A percentile compares a stretch with the other conserved stretches of the same genome.
Evolutionary conservation across 768 basidiomycete genomes (phyloP).

Genomic region (Boletellus sp.): DNA sequence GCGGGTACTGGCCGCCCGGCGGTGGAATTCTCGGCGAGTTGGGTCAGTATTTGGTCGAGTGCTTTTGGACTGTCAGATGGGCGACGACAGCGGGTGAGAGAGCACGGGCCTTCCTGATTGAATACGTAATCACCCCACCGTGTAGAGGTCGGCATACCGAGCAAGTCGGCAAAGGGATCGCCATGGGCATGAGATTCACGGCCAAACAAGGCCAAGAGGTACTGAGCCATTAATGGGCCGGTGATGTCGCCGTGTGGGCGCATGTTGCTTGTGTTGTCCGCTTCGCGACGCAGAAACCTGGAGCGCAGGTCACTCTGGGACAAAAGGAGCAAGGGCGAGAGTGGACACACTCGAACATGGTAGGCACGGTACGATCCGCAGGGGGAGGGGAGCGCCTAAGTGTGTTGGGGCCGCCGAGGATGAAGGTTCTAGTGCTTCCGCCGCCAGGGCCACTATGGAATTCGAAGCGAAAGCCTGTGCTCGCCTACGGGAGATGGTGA

Average conservation of each 20-base stretch:
- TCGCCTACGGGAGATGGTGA: slow-evolving; percentile 7
- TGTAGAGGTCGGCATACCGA: slow-evolving; percentile 47
- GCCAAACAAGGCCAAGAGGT: slow-evolving; percentile 58
- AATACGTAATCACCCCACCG: slow-evolving; percentile 90
- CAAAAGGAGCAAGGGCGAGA: background rate
- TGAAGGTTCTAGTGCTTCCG: slow-evolving; percentile 31
- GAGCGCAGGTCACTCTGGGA: background rate
- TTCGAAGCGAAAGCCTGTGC: slow-evolving; percentile 34
- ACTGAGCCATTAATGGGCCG: slow-evolving; percentile 68
- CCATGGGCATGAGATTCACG: slow-evolving; percentile 31
- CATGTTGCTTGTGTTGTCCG: slow-evolving; percentile 9
- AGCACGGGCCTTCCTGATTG: slow-evolving; percentile 72
- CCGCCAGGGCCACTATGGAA: slow-evolving; percentile 31
- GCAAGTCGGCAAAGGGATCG: slow-evolving; percentile 43
- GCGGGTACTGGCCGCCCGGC: slow-evolving; percentile 77
- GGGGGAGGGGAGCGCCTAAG: slow-evolving; percentile 21
- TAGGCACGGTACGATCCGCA: slow-evolving; percentile 32
- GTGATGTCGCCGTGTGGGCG: slow-evolving; percentile 42
- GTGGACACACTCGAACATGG: slow-evolving; percentile 51
- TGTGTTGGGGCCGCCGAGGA: slow-evolving; percentile 36
- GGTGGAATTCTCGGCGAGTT: slow-evolving; percentile 81
- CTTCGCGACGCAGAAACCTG: slow-evolving; percentile 36
- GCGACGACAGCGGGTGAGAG: background rate
- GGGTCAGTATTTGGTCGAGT: slow-evolving; percentile 79
- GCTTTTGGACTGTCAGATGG: slow-evolving; percentile 42